These are phyloP conservation scores for Suillus hirtellus DNA, from an alignment of 768 basidiomycete species.

Conservation along the genomic window DNA sequence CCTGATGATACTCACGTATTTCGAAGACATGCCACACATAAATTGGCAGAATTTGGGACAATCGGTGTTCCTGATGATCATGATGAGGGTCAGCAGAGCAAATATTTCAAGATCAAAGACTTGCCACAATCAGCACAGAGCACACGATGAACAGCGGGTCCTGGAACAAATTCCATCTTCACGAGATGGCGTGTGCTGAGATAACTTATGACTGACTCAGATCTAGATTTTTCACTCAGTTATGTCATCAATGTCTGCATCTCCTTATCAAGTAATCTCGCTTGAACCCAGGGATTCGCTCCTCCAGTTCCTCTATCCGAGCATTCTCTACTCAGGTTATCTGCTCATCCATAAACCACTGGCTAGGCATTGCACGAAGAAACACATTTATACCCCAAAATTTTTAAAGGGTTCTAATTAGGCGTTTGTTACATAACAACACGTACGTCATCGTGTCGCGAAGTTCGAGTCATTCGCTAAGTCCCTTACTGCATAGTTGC, in stretches of 20 bases:
- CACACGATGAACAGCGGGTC: conserved; percentile 76
- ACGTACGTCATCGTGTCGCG: not conserved
- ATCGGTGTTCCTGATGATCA: conserved; percentile 68
- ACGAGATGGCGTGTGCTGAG: not conserved
- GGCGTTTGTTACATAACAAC: not conserved
- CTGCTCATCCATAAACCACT: not conserved
- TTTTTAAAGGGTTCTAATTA: not conserved
- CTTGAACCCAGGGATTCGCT: not conserved
- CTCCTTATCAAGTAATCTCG: not conserved
- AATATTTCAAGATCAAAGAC: conserved; percentile 18
- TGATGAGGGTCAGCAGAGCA: conserved; percentile 10
- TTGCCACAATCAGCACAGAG: conserved; percentile 88
- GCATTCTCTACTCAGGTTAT: not conserved
- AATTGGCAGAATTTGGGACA: conserved; percentile 88
- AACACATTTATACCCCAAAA: not conserved
- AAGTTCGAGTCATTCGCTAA: not conserved
- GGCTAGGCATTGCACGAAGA: not conserved
- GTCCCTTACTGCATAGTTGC: not conserved
- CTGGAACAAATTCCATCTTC: conserved; percentile 77
- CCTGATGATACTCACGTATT: conserved; percentile 62
- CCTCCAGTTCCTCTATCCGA: not conserved
- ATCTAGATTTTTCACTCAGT: not conserved
- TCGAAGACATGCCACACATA: conserved; percentile 85
- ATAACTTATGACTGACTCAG: not conserved
- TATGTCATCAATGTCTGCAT: not conserved